Base-by-base conservation (phyloP, 78 protist genomes). In the Mantamonas sphyraenae region DNA sequence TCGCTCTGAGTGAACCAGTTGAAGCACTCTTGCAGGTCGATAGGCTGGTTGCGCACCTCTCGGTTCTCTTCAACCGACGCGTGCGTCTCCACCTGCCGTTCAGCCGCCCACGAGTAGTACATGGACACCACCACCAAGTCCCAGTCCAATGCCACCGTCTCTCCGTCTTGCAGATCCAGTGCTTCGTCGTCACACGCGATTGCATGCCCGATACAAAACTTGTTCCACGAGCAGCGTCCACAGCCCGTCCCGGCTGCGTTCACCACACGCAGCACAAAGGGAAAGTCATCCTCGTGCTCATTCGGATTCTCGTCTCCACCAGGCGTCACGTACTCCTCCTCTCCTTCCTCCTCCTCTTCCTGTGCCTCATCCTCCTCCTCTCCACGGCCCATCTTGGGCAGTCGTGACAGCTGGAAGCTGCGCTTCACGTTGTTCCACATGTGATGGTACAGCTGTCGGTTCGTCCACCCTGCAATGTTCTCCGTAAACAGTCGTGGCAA, bases 1-100 rank as follows among this genome's bases (percentile, higher is more conserved):
- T 72, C 77, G 31, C 16, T 38, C 4, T 35, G 2, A n/a, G 66
- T 59, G 55, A 61, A 72, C 37, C n/a, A n/a, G 3, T 3, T 50
- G 5, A 72, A 30, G 20, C 77, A 72, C 31, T 50, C 43, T 0
- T 58, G 70, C 24, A 73, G 19, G 40, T n/a, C 16, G 19, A 65
- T 39, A 1, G 70, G 17, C 24, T 65, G 26, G 16, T 33, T 4
- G 43, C 34, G 61, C 5, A 3, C 62, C 62, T 30, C 31, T 4
- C 62, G 7, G 38, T 4, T 35, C 39, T 35, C 12, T 3, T 16
- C 5, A 30, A 57, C 37, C 4, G 19, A 4, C 39, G 20, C 5
- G 19, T 57, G 14, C 4, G 7, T 3, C 4, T 3, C 42, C 16
- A 37, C 10, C 22, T n/a, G 53, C 45, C 28, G 2, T 51, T 61